Conservation (phyloP, 768 basidiomycete genomes). For the Leucogyrophana mollusca region DNA sequence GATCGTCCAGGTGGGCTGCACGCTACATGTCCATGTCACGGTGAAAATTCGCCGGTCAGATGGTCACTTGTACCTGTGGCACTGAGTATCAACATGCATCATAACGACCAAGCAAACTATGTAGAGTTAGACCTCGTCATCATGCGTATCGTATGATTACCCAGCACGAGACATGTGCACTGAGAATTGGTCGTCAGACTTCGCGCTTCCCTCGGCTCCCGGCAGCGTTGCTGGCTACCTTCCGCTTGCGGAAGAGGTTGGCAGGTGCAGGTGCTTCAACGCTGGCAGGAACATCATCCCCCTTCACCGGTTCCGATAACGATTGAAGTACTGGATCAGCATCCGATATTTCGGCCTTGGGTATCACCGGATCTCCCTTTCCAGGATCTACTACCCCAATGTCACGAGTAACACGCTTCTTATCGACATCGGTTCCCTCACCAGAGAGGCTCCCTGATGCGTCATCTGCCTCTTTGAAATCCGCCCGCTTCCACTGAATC, state of each 20-base stretch:
- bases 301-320: conserved; percentile 10
- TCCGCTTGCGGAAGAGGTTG: conserved; percentile 33
- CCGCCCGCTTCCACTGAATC: conserved; percentile 32
- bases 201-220: conserved; percentile 19
- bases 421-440: conserved; percentile 32
- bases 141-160: too few relatives aligned
- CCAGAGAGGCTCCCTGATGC: conserved; percentile 7
- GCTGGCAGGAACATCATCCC: neutral
- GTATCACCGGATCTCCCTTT: neutral
- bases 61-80: too few relatives aligned
- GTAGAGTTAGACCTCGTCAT: too few relatives aligned
- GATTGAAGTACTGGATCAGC: conserved; percentile 1
- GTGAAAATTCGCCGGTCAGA: too few relatives aligned
- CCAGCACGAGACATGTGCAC: too few relatives aligned
- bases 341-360: neutral
- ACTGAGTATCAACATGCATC: too few relatives aligned
- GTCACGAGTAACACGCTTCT: conserved; percentile 26
- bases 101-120: too few relatives aligned
- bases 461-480: conserved; percentile 6
- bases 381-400: neutral
- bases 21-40: too few relatives aligned
- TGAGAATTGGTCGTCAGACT: conserved; percentile 1
- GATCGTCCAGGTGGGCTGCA: too few relatives aligned
- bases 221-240: conserved; percentile 17
- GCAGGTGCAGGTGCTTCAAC: conserved; percentile 4